Base-by-base conservation (phyloP, 805 yeast genomes). In the Zygosaccharomyces gambellarensis region DNA sequence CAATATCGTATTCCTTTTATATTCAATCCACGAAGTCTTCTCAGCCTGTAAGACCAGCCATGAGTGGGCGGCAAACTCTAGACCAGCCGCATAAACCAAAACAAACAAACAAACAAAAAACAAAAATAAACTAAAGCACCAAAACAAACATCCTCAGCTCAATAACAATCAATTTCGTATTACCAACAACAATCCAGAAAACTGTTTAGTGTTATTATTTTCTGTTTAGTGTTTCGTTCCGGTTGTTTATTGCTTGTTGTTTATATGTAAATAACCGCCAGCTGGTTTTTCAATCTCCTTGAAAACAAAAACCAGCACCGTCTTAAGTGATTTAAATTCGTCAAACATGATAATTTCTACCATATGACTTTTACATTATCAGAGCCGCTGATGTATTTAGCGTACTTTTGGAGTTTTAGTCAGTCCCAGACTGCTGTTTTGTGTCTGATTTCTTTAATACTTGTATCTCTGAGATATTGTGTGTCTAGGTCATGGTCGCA, bases 181-280 rank as follows among this genome's bases (percentile, higher is more conserved):
- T 8, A 17, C 14, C 36, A 4, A 32, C 6, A 32, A 32, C 11
- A 14, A 9, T 3, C 38, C 19, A 8, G 38, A 17, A 5, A 14
- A 7, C 9, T 9, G 11, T 34, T 34, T 25, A 19, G 23, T 30
- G 36, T 30, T 14, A 10, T 25, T 14, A 22, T 40, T 30, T 29
- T 30, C 27, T 42, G 17, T 19, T 14, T 21, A 17, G 23, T 25
- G 28, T 25, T 25, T 25, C 28, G 6, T 25, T 25, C 28, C 2
- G 27, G 12, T 41, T 12, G 11, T 30, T 41, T 30, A 19, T 40
- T 40, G 43, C 27, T 39, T 25, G 43, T 23, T 40, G 43, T 40
- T 40, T 40, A 17, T 28, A 3, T 19, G 27, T 19, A 42, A 42
- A 42, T 42, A 42, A 42, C 36, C 36, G 45, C 36, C 29, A 30